Base-by-base conservation (phyloP, 371 early-diverging fungal species). In the Apophysomyces sp. region DNA sequence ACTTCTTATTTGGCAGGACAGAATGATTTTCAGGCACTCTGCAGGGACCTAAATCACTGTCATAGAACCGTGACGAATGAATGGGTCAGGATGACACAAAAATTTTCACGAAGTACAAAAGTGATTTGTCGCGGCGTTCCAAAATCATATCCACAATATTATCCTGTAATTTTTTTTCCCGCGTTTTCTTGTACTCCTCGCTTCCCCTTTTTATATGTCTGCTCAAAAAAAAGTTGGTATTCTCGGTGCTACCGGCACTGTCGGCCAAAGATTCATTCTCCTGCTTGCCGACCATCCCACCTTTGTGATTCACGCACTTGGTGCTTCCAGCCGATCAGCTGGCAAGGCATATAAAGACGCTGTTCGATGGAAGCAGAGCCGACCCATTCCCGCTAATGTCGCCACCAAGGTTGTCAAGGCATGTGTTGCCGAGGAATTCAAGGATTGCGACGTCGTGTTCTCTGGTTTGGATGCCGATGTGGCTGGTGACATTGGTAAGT, bases 231-330 rank as follows among this genome's bases (percentile, higher is more conserved):
- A 87, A 71, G 95, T 91, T 34, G 98, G 95, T 67, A 89, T 98
- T 61, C 91, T 98, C 57, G 98, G 98, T 67, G 97, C 96, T 34
- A 98, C 97, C 3, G 98, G 97, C 71, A 96, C 94, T n/a, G 98
- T 98, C 21, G 97, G 97, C 41, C 98, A 98, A 72, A 90, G 97
- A n/a, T 97, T 98, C 65, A 93, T 97, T 63, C 81, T 89, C 51
- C 84, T 97, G 52, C 86, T 98, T 53, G 86, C 89, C 7, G 73
- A 82, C 56, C 95, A 98, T 76, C 97, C 97, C 49, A 77, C 83
- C 61, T 95, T 98, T 70, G 79, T 78, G 44, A 87, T 98, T 70
- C 88, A 88, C 69, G 88, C 90, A 53, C 77, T 98, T 31, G 97
- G 98, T 57, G 98, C 98, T 32, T 94, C 94, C 15, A 73, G 88